Percentiles rank a stretch among this genome's conserved stretches.
phyloP scores from a whole-genome alignment of 164 flowering plant genomes.

The Vitis rupestris region DNA sequence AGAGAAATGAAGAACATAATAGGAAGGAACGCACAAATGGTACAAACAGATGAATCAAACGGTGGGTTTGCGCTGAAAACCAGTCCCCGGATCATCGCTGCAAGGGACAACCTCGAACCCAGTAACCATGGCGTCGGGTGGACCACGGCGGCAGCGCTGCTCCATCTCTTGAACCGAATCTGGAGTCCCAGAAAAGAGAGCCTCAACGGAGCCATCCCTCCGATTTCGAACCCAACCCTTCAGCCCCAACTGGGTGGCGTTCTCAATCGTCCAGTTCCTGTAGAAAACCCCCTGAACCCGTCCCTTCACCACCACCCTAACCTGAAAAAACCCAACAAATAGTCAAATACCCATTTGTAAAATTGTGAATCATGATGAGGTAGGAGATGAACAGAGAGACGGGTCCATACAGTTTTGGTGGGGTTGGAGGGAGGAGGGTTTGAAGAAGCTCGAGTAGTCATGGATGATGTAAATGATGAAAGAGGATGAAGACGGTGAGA shows the following conservation, averaged over 20 bases:
- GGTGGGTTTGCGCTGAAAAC: slow-evolving; percentile 60
- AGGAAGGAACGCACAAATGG: background rate
- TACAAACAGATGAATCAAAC: slow-evolving; percentile 29
- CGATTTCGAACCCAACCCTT: slow-evolving; percentile 69
- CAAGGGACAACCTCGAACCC: slow-evolving; percentile 56
- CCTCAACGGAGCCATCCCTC: slow-evolving; percentile 66
- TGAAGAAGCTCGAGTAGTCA: slow-evolving; percentile 13
- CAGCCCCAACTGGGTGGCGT: slow-evolving; percentile 63
- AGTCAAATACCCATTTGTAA: background rate
- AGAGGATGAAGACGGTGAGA: slow-evolving; percentile 17
- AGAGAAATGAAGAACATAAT: too few relatives aligned
- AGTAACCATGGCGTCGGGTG: slow-evolving; percentile 72
- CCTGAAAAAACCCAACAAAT: slow-evolving; percentile 38
- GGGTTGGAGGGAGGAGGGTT: slow-evolving; percentile 14
- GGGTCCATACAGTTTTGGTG: slow-evolving; percentile 25
- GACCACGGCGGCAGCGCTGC: slow-evolving; percentile 78
- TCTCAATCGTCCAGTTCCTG: slow-evolving; percentile 85
- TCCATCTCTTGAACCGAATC: slow-evolving; percentile 76
- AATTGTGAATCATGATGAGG: background rate
- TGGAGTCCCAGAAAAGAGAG: slow-evolving; percentile 66
- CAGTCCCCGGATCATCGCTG: slow-evolving; percentile 67
- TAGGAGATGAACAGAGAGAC: background rate
- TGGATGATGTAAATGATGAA: slow-evolving; percentile 18
- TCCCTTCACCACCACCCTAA: slow-evolving; percentile 69
- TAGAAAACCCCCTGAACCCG: slow-evolving; percentile 90